Conservation (phyloP, 306 rosid genomes). For the Carpinus viminea region DNA sequence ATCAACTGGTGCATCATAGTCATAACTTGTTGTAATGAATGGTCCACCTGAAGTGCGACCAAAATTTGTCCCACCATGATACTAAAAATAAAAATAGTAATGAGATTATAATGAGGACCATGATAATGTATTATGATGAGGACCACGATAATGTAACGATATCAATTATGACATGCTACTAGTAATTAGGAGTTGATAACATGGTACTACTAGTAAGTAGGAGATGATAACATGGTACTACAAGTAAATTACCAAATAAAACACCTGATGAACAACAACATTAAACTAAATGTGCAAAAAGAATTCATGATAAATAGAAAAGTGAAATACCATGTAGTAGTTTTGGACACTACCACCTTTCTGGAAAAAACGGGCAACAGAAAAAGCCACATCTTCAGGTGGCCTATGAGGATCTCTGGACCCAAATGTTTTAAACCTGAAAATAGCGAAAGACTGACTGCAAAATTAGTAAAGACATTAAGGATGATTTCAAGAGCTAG, state of each 20-base stretch:
- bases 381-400: slow-evolving; percentile 78
- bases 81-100: slow-evolving; percentile 43
- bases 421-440: slow-evolving; percentile 94
- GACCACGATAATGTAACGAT: not conserved
- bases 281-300: not conserved
- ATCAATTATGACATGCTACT: not conserved
- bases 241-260: not conserved
- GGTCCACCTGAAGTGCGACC: slow-evolving; percentile 99
- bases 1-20: slow-evolving; percentile 93
- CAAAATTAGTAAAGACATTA: slow-evolving; percentile 13
- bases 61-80: slow-evolving; percentile 97
- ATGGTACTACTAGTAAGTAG: not conserved
- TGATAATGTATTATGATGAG: slow-evolving; percentile 6
- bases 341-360: slow-evolving; percentile 93
- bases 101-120: slow-evolving; percentile 8
- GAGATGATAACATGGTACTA: not conserved
- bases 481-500: slow-evolving; percentile 19
- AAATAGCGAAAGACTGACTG: slow-evolving; percentile 23
- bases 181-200: not conserved
- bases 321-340: slow-evolving; percentile 81
- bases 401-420: slow-evolving; percentile 96
- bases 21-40: slow-evolving; percentile 95
- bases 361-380: slow-evolving; percentile 97
- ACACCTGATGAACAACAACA: not conserved
- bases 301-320: not conserved